Base-by-base conservation (phyloP, 441 rosid species). In the Omphalea diandra region DNA sequence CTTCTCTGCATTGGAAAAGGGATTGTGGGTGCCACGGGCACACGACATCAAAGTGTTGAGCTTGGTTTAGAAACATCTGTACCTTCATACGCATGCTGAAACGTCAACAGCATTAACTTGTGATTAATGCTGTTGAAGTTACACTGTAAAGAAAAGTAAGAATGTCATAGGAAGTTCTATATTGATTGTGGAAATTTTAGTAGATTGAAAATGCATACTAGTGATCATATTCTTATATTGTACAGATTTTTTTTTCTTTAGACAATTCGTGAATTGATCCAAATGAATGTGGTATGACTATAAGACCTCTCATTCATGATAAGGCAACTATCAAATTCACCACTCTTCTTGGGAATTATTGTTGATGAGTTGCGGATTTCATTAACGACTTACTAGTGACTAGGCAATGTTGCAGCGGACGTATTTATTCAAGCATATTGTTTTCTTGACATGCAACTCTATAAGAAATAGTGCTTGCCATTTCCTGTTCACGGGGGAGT, bases 71-170 rank as follows among this genome's bases (percentile, higher is more conserved):
- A 65, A 72, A 69, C 69, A 22, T 61, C 29, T 63, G 52, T 59
- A 56, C 64, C 63, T 67, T 71, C 80, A 67, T 62, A 55, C 73
- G 52, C 61, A 36, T 66, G 59, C 62, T 43, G 65, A 59, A 75
- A 73, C 65, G 59, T 65, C 44, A 52, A 73, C 76, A 68, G 63
- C 64, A 67, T 56, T 71, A 47, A 76, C 63, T 67, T 46, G 66
- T 79, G 81, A n/a, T n/a, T n/a, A n/a, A n/a, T n/a, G n/a, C n/a
- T n/a, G n/a, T n/a, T n/a, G n/a, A 73, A 50, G 68, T 65, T 70
- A 55, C 77, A 68, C 67, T 78, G 84, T 80, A 76, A 81, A 81
- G 84, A 43, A 44, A 74, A 73, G 70, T 22, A 69, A 69, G 67
- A 67, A 65, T 71, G 63, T 68, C 64, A 72, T 66, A 75, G 56